These are phyloP conservation scores for Fusarium protoensiforme DNA, from an alignment of 2,329 filamentous ascomycete genomes.

Conservation along the genomic window DNA sequence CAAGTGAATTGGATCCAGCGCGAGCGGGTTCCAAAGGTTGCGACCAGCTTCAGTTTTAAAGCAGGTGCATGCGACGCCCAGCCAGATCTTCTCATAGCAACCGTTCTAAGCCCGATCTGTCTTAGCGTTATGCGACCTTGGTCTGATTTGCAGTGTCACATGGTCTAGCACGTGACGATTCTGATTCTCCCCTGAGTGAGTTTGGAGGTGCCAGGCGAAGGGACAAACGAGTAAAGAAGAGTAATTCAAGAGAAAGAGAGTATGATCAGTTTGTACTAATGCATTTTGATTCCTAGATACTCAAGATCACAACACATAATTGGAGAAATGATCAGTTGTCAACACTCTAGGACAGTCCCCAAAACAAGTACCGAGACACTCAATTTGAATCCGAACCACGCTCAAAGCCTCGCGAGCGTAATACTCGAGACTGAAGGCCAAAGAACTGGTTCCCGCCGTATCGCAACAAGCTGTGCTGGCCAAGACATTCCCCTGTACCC, in stretches of 20 bases:
- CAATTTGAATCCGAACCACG: not conserved
- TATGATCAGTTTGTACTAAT: not conserved
- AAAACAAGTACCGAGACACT: not conserved
- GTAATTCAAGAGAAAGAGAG: not conserved
- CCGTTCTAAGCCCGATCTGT: slow-evolving; percentile 43
- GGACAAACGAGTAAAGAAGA: not conserved
- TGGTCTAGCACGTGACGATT: slow-evolving; percentile 25
- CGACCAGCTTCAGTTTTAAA: slow-evolving; percentile 44
- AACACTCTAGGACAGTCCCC: not conserved
- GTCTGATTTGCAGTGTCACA: slow-evolving; percentile 21
- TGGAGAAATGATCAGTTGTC: not conserved
- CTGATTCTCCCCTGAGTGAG: not conserved
- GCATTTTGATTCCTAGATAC: not conserved
- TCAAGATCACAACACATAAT: not conserved
- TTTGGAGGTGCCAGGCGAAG: not conserved
- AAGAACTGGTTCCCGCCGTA: not conserved
- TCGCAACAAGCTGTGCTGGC: not conserved
- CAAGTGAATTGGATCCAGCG: slow-evolving; percentile 29
- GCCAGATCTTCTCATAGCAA: slow-evolving; percentile 45
- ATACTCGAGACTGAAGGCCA: no score
- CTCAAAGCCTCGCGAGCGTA: not conserved
- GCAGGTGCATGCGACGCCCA: slow-evolving; percentile 37
- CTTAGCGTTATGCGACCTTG: slow-evolving; percentile 11
- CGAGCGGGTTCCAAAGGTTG: slow-evolving; percentile 21
- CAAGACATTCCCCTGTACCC: not conserved